Conservation (phyloP, 495 filamentous ascomycete genomes). For the Stereocaulon alpinum region DNA sequence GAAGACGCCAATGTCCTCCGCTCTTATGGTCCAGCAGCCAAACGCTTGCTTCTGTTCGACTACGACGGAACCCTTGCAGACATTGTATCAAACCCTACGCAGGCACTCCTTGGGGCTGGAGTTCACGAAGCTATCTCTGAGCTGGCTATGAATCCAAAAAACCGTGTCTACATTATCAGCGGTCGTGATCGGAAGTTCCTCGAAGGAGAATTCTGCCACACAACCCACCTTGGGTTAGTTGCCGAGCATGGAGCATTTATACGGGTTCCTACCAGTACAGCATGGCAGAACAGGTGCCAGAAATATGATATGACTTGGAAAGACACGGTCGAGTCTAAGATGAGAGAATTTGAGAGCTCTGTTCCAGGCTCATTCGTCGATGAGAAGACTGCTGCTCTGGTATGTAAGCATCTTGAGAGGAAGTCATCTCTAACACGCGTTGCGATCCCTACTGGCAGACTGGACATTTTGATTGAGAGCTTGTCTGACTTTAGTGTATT, state of each 20-base stretch:
- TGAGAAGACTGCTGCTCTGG: constrained; percentile 80
- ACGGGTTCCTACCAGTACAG: constrained; percentile 54
- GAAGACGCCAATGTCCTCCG: constrained; percentile 3
- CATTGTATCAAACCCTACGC: constrained; percentile 79
- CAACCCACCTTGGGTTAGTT: constrained; percentile 71
- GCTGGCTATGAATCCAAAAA: constrained; percentile 67
- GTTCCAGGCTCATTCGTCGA: constrained; percentile 89
- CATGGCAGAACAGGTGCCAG: constrained; percentile 82
- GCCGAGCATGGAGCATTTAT: constrained; percentile 96
- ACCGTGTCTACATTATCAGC: constrained; percentile 95
- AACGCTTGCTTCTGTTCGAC: constrained; percentile 92
- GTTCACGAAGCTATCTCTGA: constrained; percentile 67
- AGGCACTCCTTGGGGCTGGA: constrained; percentile 75
- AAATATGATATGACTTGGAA: constrained; percentile 83
- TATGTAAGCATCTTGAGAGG: too few relatives aligned
- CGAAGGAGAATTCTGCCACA: constrained; percentile 76
- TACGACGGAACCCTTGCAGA: constrained; percentile 97
- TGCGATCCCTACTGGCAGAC: too few relatives aligned
- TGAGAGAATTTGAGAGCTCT: constrained; percentile 72
- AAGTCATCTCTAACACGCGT: too few relatives aligned
- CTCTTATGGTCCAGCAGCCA: not conserved
- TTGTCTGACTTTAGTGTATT: too few relatives aligned
- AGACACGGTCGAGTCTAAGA: constrained; percentile 63
- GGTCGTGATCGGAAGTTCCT: constrained; percentile 86
- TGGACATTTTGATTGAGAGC: too few relatives aligned